Evolutionary conservation across 2,329 filamentous ascomycete genomes (phyloP).

Genomic region (Rhynchosporium secalis): DNA sequence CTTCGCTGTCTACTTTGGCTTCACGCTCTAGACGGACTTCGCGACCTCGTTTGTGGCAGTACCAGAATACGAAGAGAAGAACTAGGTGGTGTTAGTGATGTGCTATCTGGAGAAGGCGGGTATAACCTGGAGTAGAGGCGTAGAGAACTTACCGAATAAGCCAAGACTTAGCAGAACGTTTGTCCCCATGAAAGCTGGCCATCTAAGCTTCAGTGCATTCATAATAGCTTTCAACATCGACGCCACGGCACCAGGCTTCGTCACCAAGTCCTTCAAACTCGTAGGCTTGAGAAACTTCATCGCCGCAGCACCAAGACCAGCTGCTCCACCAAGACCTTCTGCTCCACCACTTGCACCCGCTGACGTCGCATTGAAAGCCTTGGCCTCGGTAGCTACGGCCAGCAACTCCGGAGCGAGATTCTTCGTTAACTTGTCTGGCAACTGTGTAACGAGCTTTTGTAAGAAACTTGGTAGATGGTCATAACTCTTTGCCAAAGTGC

Average conservation of each 20-base stretch:
- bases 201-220: slow-evolving; percentile 80
- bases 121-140: neutral
- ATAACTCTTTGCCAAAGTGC: slow-evolving; percentile 58
- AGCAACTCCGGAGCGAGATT: slow-evolving; percentile 79
- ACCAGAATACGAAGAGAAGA: slow-evolving; percentile 93
- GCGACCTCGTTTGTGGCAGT: slow-evolving; percentile 91
- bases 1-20: slow-evolving; percentile 31
- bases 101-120: slow-evolving; percentile 16
- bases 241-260: slow-evolving; percentile 83
- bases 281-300: slow-evolving; percentile 69
- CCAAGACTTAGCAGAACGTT: slow-evolving; percentile 90
- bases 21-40: slow-evolving; percentile 67
- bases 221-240: slow-evolving; percentile 88
- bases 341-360: slow-evolving; percentile 33
- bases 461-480: slow-evolving; percentile 74
- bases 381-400: slow-evolving; percentile 74
- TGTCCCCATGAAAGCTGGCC: slow-evolving; percentile 87
- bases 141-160: slow-evolving; percentile 71
- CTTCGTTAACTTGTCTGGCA: slow-evolving; percentile 79
- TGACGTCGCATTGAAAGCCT: slow-evolving; percentile 38
- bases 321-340: slow-evolving; percentile 45
- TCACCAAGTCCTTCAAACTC: slow-evolving; percentile 75
- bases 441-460: slow-evolving; percentile 80
- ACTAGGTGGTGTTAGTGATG: slow-evolving; percentile 46
- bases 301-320: slow-evolving; percentile 43